Evolutionary conservation across 371 early-diverging fungal species (phyloP), one percentile per base, ranked within the genome.

Genomic region (Rhizopus stolonifer): DNA sequence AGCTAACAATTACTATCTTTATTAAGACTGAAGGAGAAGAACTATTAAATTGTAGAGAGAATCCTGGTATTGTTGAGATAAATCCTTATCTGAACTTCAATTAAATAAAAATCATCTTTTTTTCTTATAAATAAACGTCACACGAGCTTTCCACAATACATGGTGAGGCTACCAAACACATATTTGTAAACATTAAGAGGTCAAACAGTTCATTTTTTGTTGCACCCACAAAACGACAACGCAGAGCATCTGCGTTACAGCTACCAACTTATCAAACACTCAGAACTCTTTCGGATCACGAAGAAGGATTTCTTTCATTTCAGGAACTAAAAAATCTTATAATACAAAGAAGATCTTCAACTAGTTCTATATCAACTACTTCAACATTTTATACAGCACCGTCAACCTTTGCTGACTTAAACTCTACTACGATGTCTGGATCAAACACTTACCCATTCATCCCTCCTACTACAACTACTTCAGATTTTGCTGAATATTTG

Each of bases 221-320:
- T 29, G n/a, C 46, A n/a, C 17, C 4, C 14, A 2, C 32, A 9
- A 46, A 46, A 17, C 32, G 46, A 4, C 3, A n/a, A 3, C 46
- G 46, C 29, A 46, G 46, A 46, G 26, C 46, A 46, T 46, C 46
- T 47, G 21, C 17, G 21, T 31, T 24, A 26, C 29, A 26, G 15
- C 29, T 15, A 29, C 29, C 29, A 29, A 29, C 29, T 29, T 29
- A 29, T 29, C 29, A 6, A 6, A 6, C 29, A 10, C 4, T 6
- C 10, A 6, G 4, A 4, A 29, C 10, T 29, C 29, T 6, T 29
- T 10, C 29, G 10, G 7, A 47, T 17, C 14, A 17, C 34, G 32
- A 31, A 7, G 18, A 33, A 33, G 19, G 5, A 47, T 4, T 47
- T 33, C 10, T 47, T n/a, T 47, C 47, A 21, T 45, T 45, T 26